phyloP scores from a whole-genome alignment of 1,284 basidiomycete species.

The Cystobasidium slooffiae region DNA sequence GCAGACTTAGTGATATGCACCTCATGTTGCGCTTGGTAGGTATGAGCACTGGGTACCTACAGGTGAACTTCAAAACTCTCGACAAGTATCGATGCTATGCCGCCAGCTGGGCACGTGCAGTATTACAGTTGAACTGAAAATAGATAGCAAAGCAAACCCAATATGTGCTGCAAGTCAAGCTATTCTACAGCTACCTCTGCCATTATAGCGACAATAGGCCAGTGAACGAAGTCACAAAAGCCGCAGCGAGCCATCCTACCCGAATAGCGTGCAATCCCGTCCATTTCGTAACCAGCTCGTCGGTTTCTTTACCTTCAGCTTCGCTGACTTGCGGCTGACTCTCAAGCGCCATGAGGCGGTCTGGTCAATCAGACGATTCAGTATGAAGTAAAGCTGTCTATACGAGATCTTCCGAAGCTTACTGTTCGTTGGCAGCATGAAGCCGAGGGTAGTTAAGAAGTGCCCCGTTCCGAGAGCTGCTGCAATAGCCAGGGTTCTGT shows the following conservation, averaged over 20 bases:
- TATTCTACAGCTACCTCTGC: background rate
- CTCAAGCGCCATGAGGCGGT: background rate
- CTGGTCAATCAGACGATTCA: background rate
- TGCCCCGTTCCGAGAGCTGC: background rate
- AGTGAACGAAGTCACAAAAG: slow-evolving; percentile 3
- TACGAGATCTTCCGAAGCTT: background rate
- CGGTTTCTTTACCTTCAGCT: slow-evolving; percentile 1
- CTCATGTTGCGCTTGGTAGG: too few species aligned
- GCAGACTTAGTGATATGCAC: too few species aligned
- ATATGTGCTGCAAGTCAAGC: too few species aligned
- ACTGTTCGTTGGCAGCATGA: slow-evolving; percentile 13
- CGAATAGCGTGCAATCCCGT: background rate
- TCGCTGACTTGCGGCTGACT: background rate
- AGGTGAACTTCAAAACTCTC: too few species aligned
- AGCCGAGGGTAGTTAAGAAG: background rate
- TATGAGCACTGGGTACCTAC: too few species aligned
- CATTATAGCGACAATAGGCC: background rate
- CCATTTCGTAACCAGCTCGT: slow-evolving; percentile 7
- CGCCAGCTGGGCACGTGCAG: too few species aligned
- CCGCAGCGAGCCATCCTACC: slow-evolving; percentile 9
- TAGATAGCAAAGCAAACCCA: too few species aligned
- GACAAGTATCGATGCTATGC: too few species aligned
- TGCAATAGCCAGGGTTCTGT: background rate
- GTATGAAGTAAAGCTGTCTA: background rate
- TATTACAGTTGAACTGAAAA: too few species aligned